Base-by-base conservation (phyloP, 768 basidiomycete genomes). In the Inosperma sp. region DNA sequence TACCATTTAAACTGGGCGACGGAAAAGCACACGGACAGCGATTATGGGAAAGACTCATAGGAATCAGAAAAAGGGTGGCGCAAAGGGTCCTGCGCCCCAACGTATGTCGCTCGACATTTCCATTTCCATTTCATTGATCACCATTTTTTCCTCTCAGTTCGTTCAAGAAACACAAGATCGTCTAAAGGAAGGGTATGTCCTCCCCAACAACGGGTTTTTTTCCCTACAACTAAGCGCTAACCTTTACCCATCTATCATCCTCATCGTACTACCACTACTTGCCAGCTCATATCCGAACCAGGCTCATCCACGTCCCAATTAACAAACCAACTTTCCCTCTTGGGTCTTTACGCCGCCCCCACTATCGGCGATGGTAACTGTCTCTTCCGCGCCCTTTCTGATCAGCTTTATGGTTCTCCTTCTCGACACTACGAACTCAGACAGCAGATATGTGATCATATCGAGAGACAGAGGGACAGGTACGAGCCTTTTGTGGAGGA, bases 311-410 rank as follows among this genome's bases (percentile, higher is more conserved):
- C 80, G 17, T 77, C 79, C 51, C 77, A 75, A 44, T 82, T 94
- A 56, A 80, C 75, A 5, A 72, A 76, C 48, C 89, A 93, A 69
- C 81, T 95, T 31, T 80, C 81, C 42, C 75, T 81, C 5, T 71
- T 92, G 46, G 90, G 91, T 3, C 74, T 94, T 7, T 94, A 94
- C 65, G 86, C 92, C n/a, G 88, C 88, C 3, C 75, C 82, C 56
- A 94, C 88, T 14, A 67, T 90, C 35, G 92, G 90, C 44, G 88
- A 95, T 67, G 93, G 93, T 40, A 95, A 94, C 70, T 96, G 93
- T 68, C 80, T 96, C 56, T 96, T 94, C 69, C 84, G 92, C 39
- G 90, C 93, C 0, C 76, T 94, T 48, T 84, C 86, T 39, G 93
- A 95, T 69, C 93, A 95, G 65, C 73, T 92, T 14, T 82, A 85